Evolutionary conservation across 371 early-diverging fungal genomes (phyloP).

Genomic region (Mucor sp.): DNA sequence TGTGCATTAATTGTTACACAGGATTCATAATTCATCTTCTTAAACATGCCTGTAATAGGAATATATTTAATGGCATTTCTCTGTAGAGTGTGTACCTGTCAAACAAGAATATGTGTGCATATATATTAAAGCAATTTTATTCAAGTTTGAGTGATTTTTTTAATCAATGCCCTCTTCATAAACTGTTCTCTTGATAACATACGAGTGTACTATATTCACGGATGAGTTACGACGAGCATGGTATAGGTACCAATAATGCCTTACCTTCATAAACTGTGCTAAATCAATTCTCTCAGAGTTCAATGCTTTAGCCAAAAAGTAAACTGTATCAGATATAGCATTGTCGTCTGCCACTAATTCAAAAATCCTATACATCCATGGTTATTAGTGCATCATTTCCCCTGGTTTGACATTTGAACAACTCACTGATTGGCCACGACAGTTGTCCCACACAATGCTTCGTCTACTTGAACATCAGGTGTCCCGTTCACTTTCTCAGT

Average conservation of each 20-base stretch:
- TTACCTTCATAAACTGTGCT: conserved; percentile 71
- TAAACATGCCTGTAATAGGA: not conserved
- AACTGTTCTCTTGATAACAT: conserved; percentile 85
- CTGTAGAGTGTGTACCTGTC: not conserved
- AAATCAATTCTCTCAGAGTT: conserved; percentile 70
- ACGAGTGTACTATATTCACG: conserved; percentile 62
- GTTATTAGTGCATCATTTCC: not conserved
- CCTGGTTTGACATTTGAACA: not conserved
- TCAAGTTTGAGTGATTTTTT: conserved; percentile 57
- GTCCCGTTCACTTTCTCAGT: conserved; percentile 53
- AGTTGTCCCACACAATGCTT: conserved; percentile 66
- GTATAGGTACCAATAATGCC: not conserved
- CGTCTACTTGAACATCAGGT: conserved; percentile 72
- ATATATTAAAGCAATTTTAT: not conserved
- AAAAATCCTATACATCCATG: conserved; percentile 58
- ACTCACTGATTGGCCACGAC: conserved; percentile 81
- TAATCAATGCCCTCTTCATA: conserved; percentile 81
- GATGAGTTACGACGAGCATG: not conserved
- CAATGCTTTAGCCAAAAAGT: conserved; percentile 78
- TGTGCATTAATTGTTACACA: not conserved
- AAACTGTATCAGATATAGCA: conserved; percentile 90
- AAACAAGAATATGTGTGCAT: too few relatives aligned
- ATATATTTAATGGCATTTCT: not conserved
- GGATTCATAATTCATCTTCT: not conserved
- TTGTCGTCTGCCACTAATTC: conserved; percentile 88